Evolutionary conservation across 139 green algal genomes (phyloP), one percentile per base, ranked within the genome.

Genomic region (Volvox reticuliferus): DNA sequence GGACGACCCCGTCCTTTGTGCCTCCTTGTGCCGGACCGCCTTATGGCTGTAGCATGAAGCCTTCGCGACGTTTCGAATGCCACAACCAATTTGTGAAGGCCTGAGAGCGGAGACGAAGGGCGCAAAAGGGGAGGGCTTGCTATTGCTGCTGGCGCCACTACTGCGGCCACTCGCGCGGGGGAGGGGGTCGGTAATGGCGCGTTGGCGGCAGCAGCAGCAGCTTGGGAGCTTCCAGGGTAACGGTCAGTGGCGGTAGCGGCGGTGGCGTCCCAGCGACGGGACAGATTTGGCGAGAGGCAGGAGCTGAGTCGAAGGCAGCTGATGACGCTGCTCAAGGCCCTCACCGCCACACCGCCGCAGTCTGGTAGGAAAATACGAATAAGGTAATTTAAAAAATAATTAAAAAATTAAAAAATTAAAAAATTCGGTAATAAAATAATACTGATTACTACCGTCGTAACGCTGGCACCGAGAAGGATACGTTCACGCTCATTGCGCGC

Each of bases 231-330:
- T 5, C 44, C 44, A 5, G 44, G 44, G 26, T 5, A 33, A 22
- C 26, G 2, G 73, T 18, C 77, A 20, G 77, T 35, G 44, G 37
- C 79, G 20, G 79, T 33, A 26, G 19, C 22, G 37, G n/a, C n/a
- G n/a, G 44, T 9, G 79, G 26, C 20, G 36, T 13, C 2, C 37
- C 37, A 18, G 79, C 55, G 50, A 30, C 9, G 79, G 79, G 50
- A 44, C 9, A 84, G 36, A 35, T 0, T 61, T 73, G 50, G 79
- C 50, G 62, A n/a, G 50, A 14, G 79, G 28, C 79, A 71, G 50
- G 50, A 78, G 82, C 62, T 87, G 30, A 87, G 82, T 33, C 61
- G 82, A 30, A 1, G 62, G 62, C 82, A 87, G 82, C 82, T 87
- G 62, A 28, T 77, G 82, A 33, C 30, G 62, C 19, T 77, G 61